These are phyloP conservation scores for Pisolithus tinctorius DNA, from an alignment of 768 basidiomycete species.

Conservation along the genomic window DNA sequence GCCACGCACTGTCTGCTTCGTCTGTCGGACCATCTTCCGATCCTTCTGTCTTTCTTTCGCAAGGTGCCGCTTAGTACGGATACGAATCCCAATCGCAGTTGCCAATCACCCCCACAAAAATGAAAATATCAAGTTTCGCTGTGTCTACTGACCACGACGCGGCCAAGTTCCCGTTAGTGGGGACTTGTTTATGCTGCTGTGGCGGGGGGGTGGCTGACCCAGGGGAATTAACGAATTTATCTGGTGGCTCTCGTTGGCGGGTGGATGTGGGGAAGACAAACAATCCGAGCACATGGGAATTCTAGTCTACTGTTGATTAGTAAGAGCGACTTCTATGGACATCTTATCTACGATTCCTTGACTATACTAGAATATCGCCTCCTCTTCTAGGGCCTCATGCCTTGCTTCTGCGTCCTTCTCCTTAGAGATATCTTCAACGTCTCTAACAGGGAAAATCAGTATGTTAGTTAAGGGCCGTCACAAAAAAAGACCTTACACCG, in stretches of 20 bases:
- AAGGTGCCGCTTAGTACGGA: no score
- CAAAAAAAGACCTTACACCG: neutral
- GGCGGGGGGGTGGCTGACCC: constrained; percentile 22
- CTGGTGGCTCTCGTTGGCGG: constrained; percentile 15
- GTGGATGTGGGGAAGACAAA: constrained; percentile 8
- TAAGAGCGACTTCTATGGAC: neutral
- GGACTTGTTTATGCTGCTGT: constrained; percentile 10
- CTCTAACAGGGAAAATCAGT: neutral
- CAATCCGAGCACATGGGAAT: neutral
- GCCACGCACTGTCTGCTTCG: constrained; percentile 29
- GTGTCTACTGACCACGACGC: neutral
- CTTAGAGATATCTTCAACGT: neutral
- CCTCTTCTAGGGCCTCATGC: neutral
- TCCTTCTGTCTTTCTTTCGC: neutral
- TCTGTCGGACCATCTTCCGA: constrained; percentile 24
- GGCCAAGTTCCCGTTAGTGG: neutral
- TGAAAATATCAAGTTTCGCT: neutral
- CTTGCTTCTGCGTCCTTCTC: neutral
- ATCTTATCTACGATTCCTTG: no score
- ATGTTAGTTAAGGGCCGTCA: neutral
- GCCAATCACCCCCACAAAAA: neutral
- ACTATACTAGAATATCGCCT: neutral
- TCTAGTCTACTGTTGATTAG: neutral
- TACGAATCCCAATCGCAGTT: no score
- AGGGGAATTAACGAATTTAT: constrained; percentile 10